These are phyloP conservation scores for Acanthamoeba triangularis DNA, from an alignment of 208 protist genomes.

Conservation along the genomic window DNA sequence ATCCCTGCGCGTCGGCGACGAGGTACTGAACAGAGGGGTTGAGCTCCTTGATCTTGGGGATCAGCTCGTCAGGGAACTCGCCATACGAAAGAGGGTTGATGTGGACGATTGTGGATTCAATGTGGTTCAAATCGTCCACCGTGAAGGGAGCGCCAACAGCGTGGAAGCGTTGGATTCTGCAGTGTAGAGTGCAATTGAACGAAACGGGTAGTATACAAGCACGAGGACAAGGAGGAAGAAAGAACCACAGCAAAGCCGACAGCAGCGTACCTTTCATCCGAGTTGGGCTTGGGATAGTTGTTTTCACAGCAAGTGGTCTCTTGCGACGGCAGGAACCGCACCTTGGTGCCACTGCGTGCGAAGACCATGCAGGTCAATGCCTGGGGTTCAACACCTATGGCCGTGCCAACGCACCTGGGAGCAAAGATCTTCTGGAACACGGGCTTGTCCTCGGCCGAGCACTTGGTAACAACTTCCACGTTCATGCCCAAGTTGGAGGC, in stretches of 20 bases:
- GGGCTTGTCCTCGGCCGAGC: constrained; percentile 20
- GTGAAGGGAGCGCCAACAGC: constrained; percentile 53
- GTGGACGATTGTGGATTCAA: constrained; percentile 62
- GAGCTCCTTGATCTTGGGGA: constrained; percentile 55
- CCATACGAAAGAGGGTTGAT: constrained; percentile 51
- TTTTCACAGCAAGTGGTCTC: constrained; percentile 53
- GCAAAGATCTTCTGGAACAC: constrained; percentile 44
- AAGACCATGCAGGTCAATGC: background rate
- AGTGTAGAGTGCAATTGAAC: background rate
- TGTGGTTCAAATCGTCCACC: constrained; percentile 17
- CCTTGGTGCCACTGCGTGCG: background rate
- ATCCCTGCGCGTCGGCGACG: constrained; percentile 46
- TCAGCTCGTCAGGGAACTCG: constrained; percentile 70
- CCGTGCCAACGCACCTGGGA: background rate
- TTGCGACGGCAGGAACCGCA: constrained; percentile 15
- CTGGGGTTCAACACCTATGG: background rate
- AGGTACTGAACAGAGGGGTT: constrained; percentile 31
- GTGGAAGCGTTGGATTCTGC: constrained; percentile 48
- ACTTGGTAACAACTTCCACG: constrained; percentile 72
- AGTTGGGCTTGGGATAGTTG: constrained; percentile 68
- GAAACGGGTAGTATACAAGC: background rate
- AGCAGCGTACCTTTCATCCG: constrained; percentile 16
- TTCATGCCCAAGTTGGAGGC: constrained; percentile 72
- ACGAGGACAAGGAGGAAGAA: no score
- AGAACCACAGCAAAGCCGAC: background rate